Base-by-base conservation (phyloP, 306 rosid genomes). In the Leucaena leucocephala region DNA sequence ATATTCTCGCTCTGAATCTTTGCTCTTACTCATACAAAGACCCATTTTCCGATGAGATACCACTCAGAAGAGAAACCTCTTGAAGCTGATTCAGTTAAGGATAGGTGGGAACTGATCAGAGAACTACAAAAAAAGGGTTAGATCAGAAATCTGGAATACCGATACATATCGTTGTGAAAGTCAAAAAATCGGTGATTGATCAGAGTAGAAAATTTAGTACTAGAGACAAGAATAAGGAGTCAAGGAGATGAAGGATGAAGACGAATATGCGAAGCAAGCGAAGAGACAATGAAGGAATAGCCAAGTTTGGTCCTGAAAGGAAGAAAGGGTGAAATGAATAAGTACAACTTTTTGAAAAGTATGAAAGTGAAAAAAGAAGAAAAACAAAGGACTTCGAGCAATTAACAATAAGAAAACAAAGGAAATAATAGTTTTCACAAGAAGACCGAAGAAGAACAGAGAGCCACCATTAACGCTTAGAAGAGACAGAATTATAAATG, bases 11-110 rank as follows among this genome's bases (percentile, higher is more conserved):
- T 67, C 85, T 80, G 89, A 72, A 39, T 77, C 84, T 78, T 79
- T 84, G 66, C 81, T 81, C 83, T 85, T 88, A 88, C 89, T 84
- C 4, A 81, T 3, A 71, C 93, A 94, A 19, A 80, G 39, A 49
- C 98, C 98, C 98, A 85, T 85, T 5, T 76, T 58, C 35, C 14
- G 33, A 36, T 27, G n/a, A 61, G 40, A 61, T 61, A 7, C 27
- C 27, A 27, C 67, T 61, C 39, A 27, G 16, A 27, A 58, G 58
- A 52, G 15, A 52, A 6, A 21, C 13, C 14, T 10, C 15, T 8
- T 7, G 68, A 34, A 63, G 68, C 44, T 63, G 68, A 63, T 34
- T 15, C 22, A 34, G 40, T 33, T 14, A 13, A 12, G 67, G 34
- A 61, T 8, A 13, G 16, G 40, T 2, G 42, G 39, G 67, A 34